Percentiles rank a stretch among this genome's conserved stretches.
Conservation (phyloP, 495 filamentous ascomycete species). For the Penicillium simplicissimum region DNA sequence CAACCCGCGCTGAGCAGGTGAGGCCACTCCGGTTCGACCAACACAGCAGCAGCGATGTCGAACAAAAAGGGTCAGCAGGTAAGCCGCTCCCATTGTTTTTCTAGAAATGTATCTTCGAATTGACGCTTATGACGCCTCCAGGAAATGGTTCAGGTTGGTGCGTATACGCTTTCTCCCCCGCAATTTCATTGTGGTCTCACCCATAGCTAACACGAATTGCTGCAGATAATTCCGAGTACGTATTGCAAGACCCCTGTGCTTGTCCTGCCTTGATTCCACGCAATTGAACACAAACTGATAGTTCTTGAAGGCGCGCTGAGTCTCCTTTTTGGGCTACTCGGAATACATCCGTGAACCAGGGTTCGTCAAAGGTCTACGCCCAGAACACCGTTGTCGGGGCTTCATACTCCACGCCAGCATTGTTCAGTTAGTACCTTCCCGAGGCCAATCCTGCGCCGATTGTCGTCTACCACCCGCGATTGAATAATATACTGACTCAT, state of each 20-base stretch:
- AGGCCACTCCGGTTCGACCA: constrained; percentile 20
- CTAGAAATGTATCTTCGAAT: not conserved
- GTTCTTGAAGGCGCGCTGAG: constrained; percentile 58
- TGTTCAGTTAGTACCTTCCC: constrained; percentile 70
- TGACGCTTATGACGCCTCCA: constrained; percentile 37
- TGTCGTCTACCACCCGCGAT: not conserved
- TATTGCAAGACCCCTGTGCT: constrained; percentile 9
- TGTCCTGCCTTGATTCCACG: not conserved
- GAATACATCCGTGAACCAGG: constrained; percentile 41
- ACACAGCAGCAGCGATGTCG: constrained; percentile 34
- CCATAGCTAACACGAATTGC: constrained; percentile 28
- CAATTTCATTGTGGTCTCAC: constrained; percentile 19
- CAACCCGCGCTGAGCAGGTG: constrained; percentile 28
- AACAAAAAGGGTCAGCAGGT: constrained; percentile 78
- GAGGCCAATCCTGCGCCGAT: not conserved
- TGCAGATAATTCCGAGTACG: constrained; percentile 55
- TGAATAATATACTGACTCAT: constrained; percentile 19
- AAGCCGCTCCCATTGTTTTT: constrained; percentile 28
- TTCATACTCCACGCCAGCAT: constrained; percentile 96
- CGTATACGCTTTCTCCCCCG: constrained; percentile 45
- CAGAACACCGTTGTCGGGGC: constrained; percentile 85
- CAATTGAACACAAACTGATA: not conserved
- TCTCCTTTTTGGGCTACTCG: constrained; percentile 90
- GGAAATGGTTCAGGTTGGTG: constrained; percentile 99
- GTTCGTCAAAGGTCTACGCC: constrained; percentile 57